Evolutionary conservation across 2,329 filamentous ascomycete genomes (phyloP).

Genomic region (Ceratocystis smalleyi): DNA sequence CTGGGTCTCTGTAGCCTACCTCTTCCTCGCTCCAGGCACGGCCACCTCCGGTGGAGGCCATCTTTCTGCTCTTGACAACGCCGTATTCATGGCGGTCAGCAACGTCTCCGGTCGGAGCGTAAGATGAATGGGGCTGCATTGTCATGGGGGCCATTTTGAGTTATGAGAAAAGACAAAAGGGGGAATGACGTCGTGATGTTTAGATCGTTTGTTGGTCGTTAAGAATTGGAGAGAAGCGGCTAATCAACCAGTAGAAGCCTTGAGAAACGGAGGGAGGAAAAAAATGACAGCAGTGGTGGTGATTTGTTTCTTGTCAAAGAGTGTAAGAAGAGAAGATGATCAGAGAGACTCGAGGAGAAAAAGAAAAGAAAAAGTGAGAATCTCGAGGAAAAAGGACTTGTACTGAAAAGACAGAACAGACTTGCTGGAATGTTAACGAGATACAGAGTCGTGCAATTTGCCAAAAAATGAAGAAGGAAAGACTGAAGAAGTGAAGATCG

Average conservation of each 20-base stretch:
- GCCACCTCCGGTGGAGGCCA: constrained; percentile 55
- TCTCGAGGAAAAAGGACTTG: neutral
- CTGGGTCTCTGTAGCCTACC: constrained; percentile 33
- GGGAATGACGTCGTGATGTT: constrained; percentile 12
- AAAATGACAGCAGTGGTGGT: neutral
- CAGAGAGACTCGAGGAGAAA: neutral
- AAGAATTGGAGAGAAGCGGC: constrained; percentile 4
- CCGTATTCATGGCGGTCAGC: constrained; percentile 44
- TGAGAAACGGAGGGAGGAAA: neutral
- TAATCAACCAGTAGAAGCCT: constrained; percentile 2
- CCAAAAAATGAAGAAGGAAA: neutral
- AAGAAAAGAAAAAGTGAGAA: neutral
- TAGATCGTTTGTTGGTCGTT: constrained; percentile 14
- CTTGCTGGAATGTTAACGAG: neutral
- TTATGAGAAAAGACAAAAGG: neutral
- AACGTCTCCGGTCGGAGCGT: constrained; percentile 37
- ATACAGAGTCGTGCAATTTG: neutral
- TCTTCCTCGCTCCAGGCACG: constrained; percentile 77
- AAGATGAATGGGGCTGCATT: constrained; percentile 27
- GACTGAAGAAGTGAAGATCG: neutral
- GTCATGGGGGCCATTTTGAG: constrained; percentile 33
- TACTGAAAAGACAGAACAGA: constrained; percentile 1
- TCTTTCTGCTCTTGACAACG: constrained; percentile 50
- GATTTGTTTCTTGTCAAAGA: neutral
- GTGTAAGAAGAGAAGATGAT: constrained; percentile 4